Base-by-base conservation (phyloP, 306 rosid species). In the Fagus sylvatica region DNA sequence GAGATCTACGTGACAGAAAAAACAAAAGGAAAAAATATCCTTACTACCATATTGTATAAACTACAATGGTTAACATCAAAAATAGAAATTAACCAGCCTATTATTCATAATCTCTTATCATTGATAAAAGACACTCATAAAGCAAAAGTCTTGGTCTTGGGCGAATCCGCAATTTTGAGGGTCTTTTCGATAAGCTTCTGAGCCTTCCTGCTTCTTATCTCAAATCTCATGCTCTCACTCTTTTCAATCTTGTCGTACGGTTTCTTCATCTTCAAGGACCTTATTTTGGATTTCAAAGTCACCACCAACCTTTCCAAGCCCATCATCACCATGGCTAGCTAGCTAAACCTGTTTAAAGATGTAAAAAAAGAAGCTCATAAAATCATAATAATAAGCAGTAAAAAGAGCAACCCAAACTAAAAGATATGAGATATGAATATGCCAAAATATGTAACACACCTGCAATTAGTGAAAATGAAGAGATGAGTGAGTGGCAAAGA, bases 221-320 rank as follows among this genome's bases (percentile, higher is more conserved):
- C 98, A 48, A 92, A 88, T 79, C 98, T 88, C 98, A 95, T 95
- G 61, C 98, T 95, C 6, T 95, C 98, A 74, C 98, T 95, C 89
- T 95, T 95, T 79, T 89, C 99, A 66, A 95, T 80, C 93, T 93
- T 91, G 80, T 93, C 88, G 49, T 95, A 94, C 30, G 85, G 77
- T 15, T 91, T 92, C 90, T 89, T 92, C 85, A 77, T 62, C 87
- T 87, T 92, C 91, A 95, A 60, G 0, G 85, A 88, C 83, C 76
- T 88, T 49, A 95, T 85, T 72, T 89, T 95, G 17, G 95, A 87
- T 69, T 93, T 93, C 70, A 93, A 88, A 36, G 75, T 87, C 84
- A 76, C 89, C 69, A 91, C 71, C 64, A 91, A 40, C 76, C 97
- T 89, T 30, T 86, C 93, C 59, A 94, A 67, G 5, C 89, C 89